A percentile compares a stretch with the other conserved stretches of the same genome.
Evolutionary conservation across 345 rosid genomes (phyloP).

Genomic region (Populus davidiana): DNA sequence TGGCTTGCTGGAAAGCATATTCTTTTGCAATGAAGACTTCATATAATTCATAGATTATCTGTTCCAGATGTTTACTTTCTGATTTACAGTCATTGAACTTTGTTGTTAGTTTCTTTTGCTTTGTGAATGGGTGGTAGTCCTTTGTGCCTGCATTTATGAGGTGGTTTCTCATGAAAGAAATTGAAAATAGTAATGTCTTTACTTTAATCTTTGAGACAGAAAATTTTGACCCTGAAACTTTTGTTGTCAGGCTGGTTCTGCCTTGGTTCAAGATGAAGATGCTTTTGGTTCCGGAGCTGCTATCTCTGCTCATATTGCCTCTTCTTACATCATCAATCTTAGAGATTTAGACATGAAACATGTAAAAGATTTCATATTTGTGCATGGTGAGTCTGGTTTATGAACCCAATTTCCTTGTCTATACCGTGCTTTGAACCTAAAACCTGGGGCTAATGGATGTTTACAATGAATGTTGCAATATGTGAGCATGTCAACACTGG

Average conservation of each 20-base stretch:
- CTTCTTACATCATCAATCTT: constrained; percentile 79
- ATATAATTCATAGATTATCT: too few species aligned
- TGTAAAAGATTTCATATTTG: constrained; percentile 86
- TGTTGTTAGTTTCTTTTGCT: too few species aligned
- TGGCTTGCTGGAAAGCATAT: too few species aligned
- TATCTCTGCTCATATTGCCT: constrained; percentile 64
- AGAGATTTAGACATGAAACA: constrained; percentile 90
- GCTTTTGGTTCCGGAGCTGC: constrained; percentile 62
- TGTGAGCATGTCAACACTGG: not conserved
- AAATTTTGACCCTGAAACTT: constrained; percentile 2
- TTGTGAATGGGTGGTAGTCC: too few species aligned
- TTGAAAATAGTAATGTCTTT: too few species aligned
- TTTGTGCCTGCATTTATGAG: too few species aligned
- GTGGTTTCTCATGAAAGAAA: not conserved
- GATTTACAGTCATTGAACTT: too few species aligned
- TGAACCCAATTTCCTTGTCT: constrained; percentile 1
- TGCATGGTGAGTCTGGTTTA: constrained; percentile 60
- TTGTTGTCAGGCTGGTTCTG: constrained; percentile 63
- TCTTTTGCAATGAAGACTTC: too few species aligned
- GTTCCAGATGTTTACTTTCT: too few species aligned
- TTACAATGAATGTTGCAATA: not conserved
- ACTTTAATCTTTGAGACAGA: not conserved
- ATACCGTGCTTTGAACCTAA: not conserved
- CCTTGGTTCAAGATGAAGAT: constrained; percentile 89
- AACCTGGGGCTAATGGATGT: not conserved